These are phyloP conservation scores for Pelargonium australe DNA, from an alignment of 441 rosid genomes.

Conservation along the genomic window DNA sequence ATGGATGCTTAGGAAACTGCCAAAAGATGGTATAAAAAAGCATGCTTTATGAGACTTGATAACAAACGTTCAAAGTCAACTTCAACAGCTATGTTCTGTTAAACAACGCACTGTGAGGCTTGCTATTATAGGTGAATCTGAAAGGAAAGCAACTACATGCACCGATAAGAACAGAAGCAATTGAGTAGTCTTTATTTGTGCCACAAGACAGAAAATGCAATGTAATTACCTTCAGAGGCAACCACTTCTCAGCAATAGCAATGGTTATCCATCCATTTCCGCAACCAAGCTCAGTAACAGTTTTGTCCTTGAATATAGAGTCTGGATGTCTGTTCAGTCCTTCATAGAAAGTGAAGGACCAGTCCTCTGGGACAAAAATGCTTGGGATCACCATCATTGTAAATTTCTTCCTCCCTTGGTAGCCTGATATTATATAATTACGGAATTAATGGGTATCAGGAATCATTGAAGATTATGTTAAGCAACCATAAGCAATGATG, in stretches of 20 bases:
- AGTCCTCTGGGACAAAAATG: conserved; percentile 91
- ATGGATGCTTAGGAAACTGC: conserved; percentile 1
- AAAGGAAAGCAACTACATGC: conserved; percentile 11
- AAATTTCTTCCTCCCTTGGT: conserved; percentile 66
- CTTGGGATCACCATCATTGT: conserved; percentile 95
- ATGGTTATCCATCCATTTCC: conserved; percentile 27
- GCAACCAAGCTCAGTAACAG: conserved; percentile 26
- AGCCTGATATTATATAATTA: conserved; percentile 32
- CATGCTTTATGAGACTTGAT: conserved; percentile 1
- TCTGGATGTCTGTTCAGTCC: conserved; percentile 35
- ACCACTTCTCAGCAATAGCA: conserved; percentile 22
- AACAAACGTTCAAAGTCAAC: conserved; percentile 7
- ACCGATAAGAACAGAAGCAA: conserved; percentile 4
- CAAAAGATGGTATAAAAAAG: neutral
- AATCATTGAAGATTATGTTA: neutral
- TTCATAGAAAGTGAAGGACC: conserved; percentile 96
- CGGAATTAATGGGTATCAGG: neutral
- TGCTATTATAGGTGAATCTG: neutral
- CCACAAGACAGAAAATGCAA: conserved; percentile 14
- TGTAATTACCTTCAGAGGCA: conserved; percentile 12
- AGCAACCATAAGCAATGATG: no score
- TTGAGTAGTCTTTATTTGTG: neutral
- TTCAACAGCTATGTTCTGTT: conserved; percentile 11
- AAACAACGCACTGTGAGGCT: neutral
- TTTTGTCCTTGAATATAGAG: conserved; percentile 22